A percentile compares a stretch with the other conserved stretches of the same genome.
phyloP scores from a whole-genome alignment of 208 protist species.

The Lotmaria passim region DNA sequence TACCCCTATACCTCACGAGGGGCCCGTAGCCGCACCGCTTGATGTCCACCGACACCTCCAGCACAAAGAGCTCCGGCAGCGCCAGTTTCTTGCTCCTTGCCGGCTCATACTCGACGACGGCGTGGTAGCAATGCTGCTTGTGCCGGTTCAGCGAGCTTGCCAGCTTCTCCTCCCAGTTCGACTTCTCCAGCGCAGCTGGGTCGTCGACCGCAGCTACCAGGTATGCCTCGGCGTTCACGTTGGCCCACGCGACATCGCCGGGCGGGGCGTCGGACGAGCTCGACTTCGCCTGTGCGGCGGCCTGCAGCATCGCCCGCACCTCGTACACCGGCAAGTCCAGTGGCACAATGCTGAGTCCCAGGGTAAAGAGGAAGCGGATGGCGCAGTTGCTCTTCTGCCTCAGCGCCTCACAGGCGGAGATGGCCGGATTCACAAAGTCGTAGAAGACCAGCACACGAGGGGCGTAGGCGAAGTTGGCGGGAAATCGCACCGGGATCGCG shows the following conservation, averaged over 20 bases:
- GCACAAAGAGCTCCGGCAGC: conserved; percentile 46
- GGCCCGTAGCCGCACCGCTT: conserved; percentile 44
- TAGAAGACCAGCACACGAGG: conserved; percentile 55
- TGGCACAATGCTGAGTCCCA: conserved; percentile 61
- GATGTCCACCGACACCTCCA: conserved; percentile 67
- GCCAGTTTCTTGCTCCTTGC: conserved; percentile 23
- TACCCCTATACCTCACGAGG: conserved; percentile 51
- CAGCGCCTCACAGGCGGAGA: conserved; percentile 39
- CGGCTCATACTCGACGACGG: conserved; percentile 41
- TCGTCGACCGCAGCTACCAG: conserved; percentile 43
- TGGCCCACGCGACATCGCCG: conserved; percentile 3
- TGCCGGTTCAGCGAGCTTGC: conserved; percentile 27
- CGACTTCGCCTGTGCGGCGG: background rate
- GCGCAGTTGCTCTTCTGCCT: conserved; percentile 71
- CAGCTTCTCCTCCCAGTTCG: conserved; percentile 44
- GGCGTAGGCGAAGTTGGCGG: conserved; percentile 42
- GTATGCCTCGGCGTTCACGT: conserved; percentile 48
- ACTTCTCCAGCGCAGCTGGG: conserved; percentile 28
- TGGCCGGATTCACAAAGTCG: conserved; percentile 27
- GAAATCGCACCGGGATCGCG: conserved; percentile 58
- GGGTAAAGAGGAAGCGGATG: conserved; percentile 53
- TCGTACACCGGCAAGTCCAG: conserved; percentile 41
- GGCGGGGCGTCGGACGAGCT: conserved; percentile 1
- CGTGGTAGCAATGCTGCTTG: conserved; percentile 47
- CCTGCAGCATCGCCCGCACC: conserved; percentile 21